Conservation (phyloP, 805 yeast species). For the Lipomyces sp. region DNA sequence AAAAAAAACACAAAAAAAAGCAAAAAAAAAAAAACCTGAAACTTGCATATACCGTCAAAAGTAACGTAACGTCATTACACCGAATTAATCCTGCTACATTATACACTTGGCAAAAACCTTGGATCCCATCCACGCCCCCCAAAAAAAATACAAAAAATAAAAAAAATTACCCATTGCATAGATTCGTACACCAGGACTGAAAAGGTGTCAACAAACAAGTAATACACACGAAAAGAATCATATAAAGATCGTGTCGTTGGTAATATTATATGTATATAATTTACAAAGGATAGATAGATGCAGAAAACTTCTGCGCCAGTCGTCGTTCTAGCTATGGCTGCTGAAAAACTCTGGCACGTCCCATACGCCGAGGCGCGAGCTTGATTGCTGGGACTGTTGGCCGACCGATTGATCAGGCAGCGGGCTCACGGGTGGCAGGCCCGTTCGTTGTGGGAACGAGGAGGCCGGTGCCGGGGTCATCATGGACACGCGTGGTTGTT, state of each 20-base stretch:
- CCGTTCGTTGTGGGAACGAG: neutral
- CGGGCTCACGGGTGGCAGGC: neutral
- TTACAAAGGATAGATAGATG: neutral
- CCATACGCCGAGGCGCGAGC: constrained; percentile 4
- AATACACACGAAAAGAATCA: no score
- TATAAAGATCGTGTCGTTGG: no score
- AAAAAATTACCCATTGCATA: neutral
- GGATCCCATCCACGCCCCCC: no score
- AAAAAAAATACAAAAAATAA: neutral
- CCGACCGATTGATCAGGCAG: neutral
- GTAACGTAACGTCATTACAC: no score
- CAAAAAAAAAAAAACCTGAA: no score
- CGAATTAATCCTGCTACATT: no score
- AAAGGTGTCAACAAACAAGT: no score
- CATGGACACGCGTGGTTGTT: neutral
- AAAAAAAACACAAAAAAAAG: no score
- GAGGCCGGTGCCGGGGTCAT: neutral
- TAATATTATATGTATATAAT: neutral
- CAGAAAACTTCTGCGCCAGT: no score
- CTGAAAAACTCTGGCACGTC: constrained; percentile 1
- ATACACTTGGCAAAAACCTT: no score
- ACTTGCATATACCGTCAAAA: no score
- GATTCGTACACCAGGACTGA: neutral
- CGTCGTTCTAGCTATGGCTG: neutral
- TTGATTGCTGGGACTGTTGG: neutral